Conservation (phyloP, 2,329 filamentous ascomycete species). For the Hymenoscyphus salicellus region DNA sequence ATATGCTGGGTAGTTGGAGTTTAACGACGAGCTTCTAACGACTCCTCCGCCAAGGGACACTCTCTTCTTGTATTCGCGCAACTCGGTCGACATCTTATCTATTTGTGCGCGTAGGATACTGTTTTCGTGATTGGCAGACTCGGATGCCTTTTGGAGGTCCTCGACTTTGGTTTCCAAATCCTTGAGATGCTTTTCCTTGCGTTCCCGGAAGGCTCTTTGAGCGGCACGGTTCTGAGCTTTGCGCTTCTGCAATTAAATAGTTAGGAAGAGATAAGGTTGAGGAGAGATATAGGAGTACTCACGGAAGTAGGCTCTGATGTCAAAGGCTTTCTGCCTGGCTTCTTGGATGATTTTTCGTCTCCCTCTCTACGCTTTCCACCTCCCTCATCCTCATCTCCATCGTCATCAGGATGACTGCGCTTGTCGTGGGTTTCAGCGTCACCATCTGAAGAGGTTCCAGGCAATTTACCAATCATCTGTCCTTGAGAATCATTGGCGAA, state of each 20-base stretch:
- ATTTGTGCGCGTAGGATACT: slow-evolving; percentile 79
- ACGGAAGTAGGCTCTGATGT: slow-evolving; percentile 95
- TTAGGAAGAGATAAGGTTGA: not conserved
- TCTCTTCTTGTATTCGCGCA: slow-evolving; percentile 87
- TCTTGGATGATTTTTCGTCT: slow-evolving; percentile 83
- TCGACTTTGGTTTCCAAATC: slow-evolving; percentile 77
- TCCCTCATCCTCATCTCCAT: slow-evolving; percentile 61
- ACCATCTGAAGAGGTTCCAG: slow-evolving; percentile 45
- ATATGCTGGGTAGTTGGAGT: slow-evolving; percentile 26
- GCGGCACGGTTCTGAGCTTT: slow-evolving; percentile 95
- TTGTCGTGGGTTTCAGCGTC: slow-evolving; percentile 61
- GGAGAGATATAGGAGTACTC: slow-evolving; percentile 44
- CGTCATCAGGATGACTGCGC: slow-evolving; percentile 68
- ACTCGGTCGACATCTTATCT: slow-evolving; percentile 78
- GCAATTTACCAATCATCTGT: slow-evolving; percentile 74
- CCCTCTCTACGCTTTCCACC: slow-evolving; percentile 75
- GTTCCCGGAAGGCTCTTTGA: slow-evolving; percentile 88
- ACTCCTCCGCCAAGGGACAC: slow-evolving; percentile 54
- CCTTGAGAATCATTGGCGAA: slow-evolving; percentile 52
- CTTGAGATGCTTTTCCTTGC: slow-evolving; percentile 88
- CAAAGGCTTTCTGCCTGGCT: slow-evolving; percentile 91
- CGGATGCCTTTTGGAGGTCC: slow-evolving; percentile 76
- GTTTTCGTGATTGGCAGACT: slow-evolving; percentile 83
- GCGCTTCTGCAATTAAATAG: slow-evolving; percentile 62
- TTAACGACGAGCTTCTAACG: slow-evolving; percentile 22